Conservation (phyloP, 2,329 filamentous ascomycete species). For the Talaromyces sp. region DNA sequence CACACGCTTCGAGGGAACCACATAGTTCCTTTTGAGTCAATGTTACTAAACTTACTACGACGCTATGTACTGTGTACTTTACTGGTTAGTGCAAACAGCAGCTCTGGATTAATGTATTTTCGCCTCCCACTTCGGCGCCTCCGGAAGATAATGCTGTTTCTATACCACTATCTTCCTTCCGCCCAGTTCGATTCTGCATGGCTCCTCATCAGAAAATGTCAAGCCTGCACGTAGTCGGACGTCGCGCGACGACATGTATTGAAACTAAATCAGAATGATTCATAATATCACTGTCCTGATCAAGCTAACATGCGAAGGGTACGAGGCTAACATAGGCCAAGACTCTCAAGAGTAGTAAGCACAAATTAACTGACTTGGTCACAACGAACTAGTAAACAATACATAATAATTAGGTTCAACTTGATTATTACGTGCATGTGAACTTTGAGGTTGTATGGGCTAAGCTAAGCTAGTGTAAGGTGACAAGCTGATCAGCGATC, state of each 20-base stretch:
- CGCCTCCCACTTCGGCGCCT: neutral
- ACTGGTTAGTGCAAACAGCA: neutral
- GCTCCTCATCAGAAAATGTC: neutral
- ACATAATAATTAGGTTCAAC: neutral
- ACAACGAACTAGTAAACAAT: neutral
- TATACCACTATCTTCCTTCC: neutral
- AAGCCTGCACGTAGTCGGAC: neutral
- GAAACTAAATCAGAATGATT: neutral
- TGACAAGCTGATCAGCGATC: slow-evolving; percentile 7
- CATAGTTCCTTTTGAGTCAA: neutral
- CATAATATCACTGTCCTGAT: neutral
- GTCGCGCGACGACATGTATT: neutral
- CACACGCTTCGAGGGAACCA: neutral
- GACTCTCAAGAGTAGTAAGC: neutral
- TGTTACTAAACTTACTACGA: neutral
- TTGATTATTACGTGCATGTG: slow-evolving; percentile 9
- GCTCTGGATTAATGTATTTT: neutral
- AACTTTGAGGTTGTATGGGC: neutral
- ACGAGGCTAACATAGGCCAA: neutral
- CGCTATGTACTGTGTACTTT: neutral
- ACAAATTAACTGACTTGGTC: neutral
- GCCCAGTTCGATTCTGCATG: neutral
- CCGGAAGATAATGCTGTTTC: neutral
- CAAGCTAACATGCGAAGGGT: neutral
- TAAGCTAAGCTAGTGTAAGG: neutral